Percentiles rank a stretch among this genome's conserved stretches.
Conservation (phyloP, 2,329 filamentous ascomycete genomes). For the Penicillium sp. region DNA sequence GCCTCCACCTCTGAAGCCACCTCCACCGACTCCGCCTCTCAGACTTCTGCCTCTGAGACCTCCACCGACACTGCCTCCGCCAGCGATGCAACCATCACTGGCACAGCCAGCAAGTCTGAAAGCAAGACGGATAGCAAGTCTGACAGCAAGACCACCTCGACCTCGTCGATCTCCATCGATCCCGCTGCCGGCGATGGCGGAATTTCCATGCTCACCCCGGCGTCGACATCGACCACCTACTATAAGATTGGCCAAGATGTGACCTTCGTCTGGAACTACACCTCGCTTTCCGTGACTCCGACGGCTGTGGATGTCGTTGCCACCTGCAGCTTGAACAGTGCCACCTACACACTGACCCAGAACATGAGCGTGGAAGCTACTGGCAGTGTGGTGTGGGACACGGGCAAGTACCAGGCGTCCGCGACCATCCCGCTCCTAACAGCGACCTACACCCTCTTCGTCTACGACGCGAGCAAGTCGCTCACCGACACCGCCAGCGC, state of each 20-base stretch:
- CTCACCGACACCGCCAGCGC: slow-evolving; percentile 52
- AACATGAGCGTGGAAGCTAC: slow-evolving; percentile 58
- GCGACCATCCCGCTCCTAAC: slow-evolving; percentile 53
- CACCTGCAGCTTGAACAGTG: slow-evolving; percentile 57
- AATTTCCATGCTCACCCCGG: slow-evolving; percentile 61
- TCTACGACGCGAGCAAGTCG: slow-evolving; percentile 58
- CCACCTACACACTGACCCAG: slow-evolving; percentile 59
- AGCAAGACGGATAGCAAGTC: slow-evolving; percentile 22
- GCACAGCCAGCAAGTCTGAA: slow-evolving; percentile 17
- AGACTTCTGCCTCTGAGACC: slow-evolving; percentile 17
- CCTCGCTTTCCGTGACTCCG: slow-evolving; percentile 59
- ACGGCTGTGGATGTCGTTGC: slow-evolving; percentile 61
- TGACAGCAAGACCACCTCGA: slow-evolving; percentile 27
- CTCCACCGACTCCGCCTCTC: slow-evolving; percentile 18
- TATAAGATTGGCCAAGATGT: slow-evolving; percentile 63
- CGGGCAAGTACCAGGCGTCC: slow-evolving; percentile 50
- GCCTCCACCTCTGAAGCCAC: slow-evolving; percentile 16
- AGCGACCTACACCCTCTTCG: slow-evolving; percentile 62
- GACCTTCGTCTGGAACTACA: slow-evolving; percentile 69
- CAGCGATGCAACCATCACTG: slow-evolving; percentile 16
- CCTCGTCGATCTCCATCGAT: slow-evolving; percentile 49
- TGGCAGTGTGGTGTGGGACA: slow-evolving; percentile 60
- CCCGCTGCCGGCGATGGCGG: slow-evolving; percentile 57
- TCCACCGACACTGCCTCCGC: slow-evolving; percentile 15
- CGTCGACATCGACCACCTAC: slow-evolving; percentile 51